These are phyloP conservation scores for Aristolochia fimbriata DNA, from an alignment of 164 flowering plant genomes.

Conservation along the genomic window DNA sequence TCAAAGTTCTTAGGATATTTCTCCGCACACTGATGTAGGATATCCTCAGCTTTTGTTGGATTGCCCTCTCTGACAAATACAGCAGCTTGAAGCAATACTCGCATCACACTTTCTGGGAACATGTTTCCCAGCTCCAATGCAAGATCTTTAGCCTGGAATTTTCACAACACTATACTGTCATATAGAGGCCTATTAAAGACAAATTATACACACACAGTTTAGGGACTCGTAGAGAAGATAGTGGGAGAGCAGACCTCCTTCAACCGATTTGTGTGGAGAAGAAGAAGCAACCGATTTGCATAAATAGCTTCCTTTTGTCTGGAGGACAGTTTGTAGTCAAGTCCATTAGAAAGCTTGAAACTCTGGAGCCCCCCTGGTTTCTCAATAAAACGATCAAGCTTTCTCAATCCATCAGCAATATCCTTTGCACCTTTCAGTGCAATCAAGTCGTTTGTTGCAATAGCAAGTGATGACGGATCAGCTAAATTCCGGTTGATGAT, in stretches of 20 bases:
- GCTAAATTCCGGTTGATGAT: slow-evolving; percentile 57
- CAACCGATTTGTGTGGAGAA: slow-evolving; percentile 77
- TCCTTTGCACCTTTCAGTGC: slow-evolving; percentile 75
- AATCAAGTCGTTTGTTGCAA: slow-evolving; percentile 79
- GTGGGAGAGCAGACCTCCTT: slow-evolving; percentile 47
- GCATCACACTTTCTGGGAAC: slow-evolving; percentile 59
- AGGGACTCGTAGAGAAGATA: background rate
- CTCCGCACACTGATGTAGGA: slow-evolving; percentile 50
- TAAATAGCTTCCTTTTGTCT: slow-evolving; percentile 75
- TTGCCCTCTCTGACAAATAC: slow-evolving; percentile 81
- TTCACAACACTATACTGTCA: background rate
- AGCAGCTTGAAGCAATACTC: slow-evolving; percentile 79
- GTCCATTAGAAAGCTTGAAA: slow-evolving; percentile 55
- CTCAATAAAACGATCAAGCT: slow-evolving; percentile 67
- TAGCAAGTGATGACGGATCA: slow-evolving; percentile 77
- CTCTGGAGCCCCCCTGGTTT: slow-evolving; percentile 38
- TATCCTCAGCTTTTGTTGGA: slow-evolving; percentile 76
- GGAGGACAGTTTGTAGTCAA: slow-evolving; percentile 69
- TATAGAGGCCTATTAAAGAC: background rate
- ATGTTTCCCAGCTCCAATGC: slow-evolving; percentile 45
- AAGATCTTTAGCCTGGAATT: slow-evolving; percentile 76
- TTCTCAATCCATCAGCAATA: slow-evolving; percentile 68
- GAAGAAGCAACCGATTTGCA: slow-evolving; percentile 62
- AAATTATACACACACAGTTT: background rate
- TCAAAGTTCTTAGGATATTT: slow-evolving; percentile 56